Evolutionary conservation across 1,139 yeast genomes (phyloP), one percentile per base, ranked within the genome.

Genomic region (Kluyveromyces sp.): DNA sequence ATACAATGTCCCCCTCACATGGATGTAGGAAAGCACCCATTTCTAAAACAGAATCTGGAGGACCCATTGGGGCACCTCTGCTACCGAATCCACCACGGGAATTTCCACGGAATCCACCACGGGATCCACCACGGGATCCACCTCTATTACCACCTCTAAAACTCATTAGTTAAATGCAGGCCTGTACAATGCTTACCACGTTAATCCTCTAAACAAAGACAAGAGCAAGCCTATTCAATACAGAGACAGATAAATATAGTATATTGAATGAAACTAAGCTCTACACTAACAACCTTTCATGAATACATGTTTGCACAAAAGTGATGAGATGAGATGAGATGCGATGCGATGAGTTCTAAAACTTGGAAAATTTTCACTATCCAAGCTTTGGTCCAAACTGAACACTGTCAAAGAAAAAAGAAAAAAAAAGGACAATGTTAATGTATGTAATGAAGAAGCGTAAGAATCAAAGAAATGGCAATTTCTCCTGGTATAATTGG

Each of bases 1-100:
- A 92, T 47, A 94, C 95, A 65, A 94, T 85, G 64, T 94, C 98
- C 51, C 96, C 97, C 70, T 94, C 99, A 68, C 96, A 90, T 10
- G 95, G 77, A 67, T 90, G 96, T 68, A 88, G 61, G 66, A 89
- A 94, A 26, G 85, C 66, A 50, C 99, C 99, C 95, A 94, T 86
- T 70, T 92, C 98, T 60, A 86, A 77, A 37, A 85, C 97, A 48
- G 82, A 74, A 57, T 89, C 97, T 65, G 98, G 98, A 45, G 98
- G 98, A 45, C 68, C 68, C 52, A 57, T 61, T 50, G 54, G 65
- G 30, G 56, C 48, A 44, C 56, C 47, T 35, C 56, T 53, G 36
- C 57, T 58, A 42, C 57, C 56, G 36, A 59, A 58, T 31, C 60
- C 59, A 47, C 65, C 64, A 44, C 61, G 56, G 41, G 31, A 26